These are phyloP conservation scores for Hyphodiscus hymeniophilus DNA, from an alignment of 495 filamentous ascomycete species.

Conservation along the genomic window DNA sequence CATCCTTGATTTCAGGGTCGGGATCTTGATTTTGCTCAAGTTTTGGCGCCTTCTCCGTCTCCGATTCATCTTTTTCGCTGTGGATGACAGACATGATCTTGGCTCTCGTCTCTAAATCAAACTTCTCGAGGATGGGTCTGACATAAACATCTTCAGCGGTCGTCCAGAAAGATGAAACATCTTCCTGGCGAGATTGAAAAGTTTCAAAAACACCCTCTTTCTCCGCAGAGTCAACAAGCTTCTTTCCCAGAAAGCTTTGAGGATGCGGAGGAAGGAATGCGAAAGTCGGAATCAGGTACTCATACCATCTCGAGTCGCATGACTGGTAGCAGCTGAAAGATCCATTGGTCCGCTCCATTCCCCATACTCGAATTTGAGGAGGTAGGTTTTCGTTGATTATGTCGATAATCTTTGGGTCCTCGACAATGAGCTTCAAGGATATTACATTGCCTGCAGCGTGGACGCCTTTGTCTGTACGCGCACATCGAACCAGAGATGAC, in stretches of 20 bases:
- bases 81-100: slow-evolving; percentile 34
- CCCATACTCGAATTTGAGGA: slow-evolving; percentile 90
- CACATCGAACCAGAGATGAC: slow-evolving; percentile 86
- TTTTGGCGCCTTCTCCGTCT: slow-evolving; percentile 3
- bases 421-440: slow-evolving; percentile 90
- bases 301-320: slow-evolving; percentile 91
- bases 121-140: slow-evolving; percentile 55
- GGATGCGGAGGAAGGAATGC: slow-evolving; percentile 89
- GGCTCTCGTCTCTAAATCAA: slow-evolving; percentile 35
- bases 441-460: slow-evolving; percentile 96
- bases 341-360: slow-evolving; percentile 72
- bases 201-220: slow-evolving; percentile 60
- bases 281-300: slow-evolving; percentile 90
- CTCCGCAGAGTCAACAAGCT: slow-evolving; percentile 63
- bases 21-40: slow-evolving; percentile 8
- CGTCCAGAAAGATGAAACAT: slow-evolving; percentile 74
- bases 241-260: slow-evolving; percentile 70
- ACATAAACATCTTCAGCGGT: slow-evolving; percentile 67
- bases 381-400: slow-evolving; percentile 85
- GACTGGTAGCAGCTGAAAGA: slow-evolving; percentile 86
- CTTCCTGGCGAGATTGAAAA: slow-evolving; percentile 59
- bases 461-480: slow-evolving; percentile 94
- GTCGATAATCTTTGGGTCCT: slow-evolving; percentile 75
- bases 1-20: slow-evolving; percentile 2
- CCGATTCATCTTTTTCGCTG: slow-evolving; percentile 22